phyloP scores from a whole-genome alignment of 164 flowering plant species.

The Cinnamomum chago region DNA sequence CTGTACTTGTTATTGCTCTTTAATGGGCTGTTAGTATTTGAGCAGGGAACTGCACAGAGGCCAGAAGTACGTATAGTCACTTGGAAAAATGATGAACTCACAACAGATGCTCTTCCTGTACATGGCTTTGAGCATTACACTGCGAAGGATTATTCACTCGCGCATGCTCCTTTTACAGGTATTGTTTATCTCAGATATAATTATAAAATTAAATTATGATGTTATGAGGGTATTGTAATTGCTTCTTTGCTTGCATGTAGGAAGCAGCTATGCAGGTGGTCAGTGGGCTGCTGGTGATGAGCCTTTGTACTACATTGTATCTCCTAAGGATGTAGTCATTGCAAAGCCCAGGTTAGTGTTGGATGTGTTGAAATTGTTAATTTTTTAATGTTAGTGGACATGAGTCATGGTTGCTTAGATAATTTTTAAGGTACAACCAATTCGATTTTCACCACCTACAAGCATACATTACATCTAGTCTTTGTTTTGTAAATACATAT shows the following conservation, averaged over 20 bases:
- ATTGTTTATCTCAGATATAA: not conserved
- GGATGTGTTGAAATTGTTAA: not conserved
- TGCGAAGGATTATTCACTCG: conserved; percentile 93
- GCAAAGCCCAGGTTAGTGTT: conserved; percentile 86
- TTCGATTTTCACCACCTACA: too few species aligned
- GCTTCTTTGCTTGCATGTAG: conserved; percentile 37
- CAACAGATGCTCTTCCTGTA: conserved; percentile 94
- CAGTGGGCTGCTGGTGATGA: conserved; percentile 99
- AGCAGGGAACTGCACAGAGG: conserved; percentile 93
- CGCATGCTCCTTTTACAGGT: conserved; percentile 97
- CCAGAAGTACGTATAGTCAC: conserved; percentile 92
- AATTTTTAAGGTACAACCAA: too few species aligned
- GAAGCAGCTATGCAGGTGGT: conserved; percentile 97
- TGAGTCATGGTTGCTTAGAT: too few species aligned
- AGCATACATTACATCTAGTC: too few species aligned
- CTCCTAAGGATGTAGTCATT: conserved; percentile 95
- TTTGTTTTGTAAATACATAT: too few species aligned
- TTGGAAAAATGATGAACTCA: conserved; percentile 96
- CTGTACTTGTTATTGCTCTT: not conserved
- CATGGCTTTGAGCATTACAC: conserved; percentile 99
- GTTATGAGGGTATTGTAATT: conserved; percentile 2
- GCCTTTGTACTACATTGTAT: conserved; percentile 89
- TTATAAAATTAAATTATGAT: not conserved
- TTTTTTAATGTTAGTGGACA: too few species aligned
- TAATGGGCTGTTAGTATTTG: conserved; percentile 8